Evolutionary conservation across 78 protist genomes (phyloP).

Genomic region (Dictyostelium discoideum): DNA sequence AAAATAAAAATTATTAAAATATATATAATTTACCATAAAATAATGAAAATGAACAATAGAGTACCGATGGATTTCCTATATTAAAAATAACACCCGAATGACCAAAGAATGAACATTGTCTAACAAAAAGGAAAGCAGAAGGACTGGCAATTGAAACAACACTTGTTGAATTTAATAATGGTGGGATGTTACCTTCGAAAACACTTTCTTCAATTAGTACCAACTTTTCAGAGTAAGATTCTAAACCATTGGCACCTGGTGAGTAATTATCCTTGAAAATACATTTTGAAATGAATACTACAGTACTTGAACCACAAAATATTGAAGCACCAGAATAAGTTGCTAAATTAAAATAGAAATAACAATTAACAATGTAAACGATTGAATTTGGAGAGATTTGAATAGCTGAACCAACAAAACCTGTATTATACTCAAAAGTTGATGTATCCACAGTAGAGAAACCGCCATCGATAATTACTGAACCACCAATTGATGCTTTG

Average conservation of each 20-base stretch:
- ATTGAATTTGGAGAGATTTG: background rate
- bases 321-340: constrained; percentile 19
- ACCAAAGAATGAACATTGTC: background rate
- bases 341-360: background rate
- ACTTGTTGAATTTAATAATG: background rate
- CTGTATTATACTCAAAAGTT: background rate
- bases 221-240: background rate
- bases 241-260: background rate
- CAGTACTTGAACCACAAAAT: background rate
- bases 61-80: background rate
- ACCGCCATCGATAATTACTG: constrained; percentile 2
- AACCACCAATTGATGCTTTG: constrained; percentile 3
- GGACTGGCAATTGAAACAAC: background rate
- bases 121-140: background rate
- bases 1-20: background rate
- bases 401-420: background rate
- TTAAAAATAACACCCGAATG: background rate
- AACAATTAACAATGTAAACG: background rate
- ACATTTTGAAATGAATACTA: background rate
- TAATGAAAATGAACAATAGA: background rate
- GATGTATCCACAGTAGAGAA: background rate
- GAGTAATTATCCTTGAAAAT: constrained; percentile 4
- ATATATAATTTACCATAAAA: background rate
- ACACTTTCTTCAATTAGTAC: background rate
- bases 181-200: background rate